phyloP scores from a whole-genome alignment of 2,329 filamentous ascomycete species.

The Xylaria polymorpha region DNA sequence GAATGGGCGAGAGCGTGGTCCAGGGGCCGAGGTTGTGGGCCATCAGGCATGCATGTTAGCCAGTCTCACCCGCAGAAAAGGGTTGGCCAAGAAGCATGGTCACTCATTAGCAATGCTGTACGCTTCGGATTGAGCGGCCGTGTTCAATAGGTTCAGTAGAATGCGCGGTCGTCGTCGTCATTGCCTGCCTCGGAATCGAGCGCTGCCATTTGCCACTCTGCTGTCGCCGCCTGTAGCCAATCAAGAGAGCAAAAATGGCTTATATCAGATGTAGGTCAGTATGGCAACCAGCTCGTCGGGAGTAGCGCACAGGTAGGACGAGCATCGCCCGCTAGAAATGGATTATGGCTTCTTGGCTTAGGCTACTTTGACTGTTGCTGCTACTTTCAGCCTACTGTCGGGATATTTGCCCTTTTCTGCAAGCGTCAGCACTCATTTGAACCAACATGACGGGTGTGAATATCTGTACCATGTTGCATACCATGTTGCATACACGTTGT shows the following conservation, averaged over 20 bases:
- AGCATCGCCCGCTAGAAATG: constrained; percentile 1
- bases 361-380: not conserved
- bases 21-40: constrained; percentile 33
- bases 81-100: constrained; percentile 22
- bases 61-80: constrained; percentile 36
- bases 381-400: constrained; percentile 25
- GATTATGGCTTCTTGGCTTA: constrained; percentile 2
- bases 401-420: constrained; percentile 22
- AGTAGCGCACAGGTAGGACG: constrained; percentile 7
- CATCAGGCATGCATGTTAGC: constrained; percentile 28
- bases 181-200: constrained; percentile 13
- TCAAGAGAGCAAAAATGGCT: constrained; percentile 20
- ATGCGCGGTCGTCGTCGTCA: not conserved
- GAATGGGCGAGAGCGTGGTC: constrained; percentile 34
- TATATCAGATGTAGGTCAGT: constrained; percentile 19
- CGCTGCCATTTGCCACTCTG: constrained; percentile 27
- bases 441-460: constrained; percentile 29
- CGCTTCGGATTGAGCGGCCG: constrained; percentile 8
- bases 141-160: constrained; percentile 6
- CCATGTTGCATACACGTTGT: constrained; percentile 29
- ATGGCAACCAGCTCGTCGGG: constrained; percentile 16
- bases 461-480: constrained; percentile 31
- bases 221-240: constrained; percentile 22
- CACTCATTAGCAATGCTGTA: constrained; percentile 8
- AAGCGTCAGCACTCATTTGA: constrained; percentile 30